phyloP scores from a whole-genome alignment of 1,284 basidiomycete species.

The Sphagnurus paluster region DNA sequence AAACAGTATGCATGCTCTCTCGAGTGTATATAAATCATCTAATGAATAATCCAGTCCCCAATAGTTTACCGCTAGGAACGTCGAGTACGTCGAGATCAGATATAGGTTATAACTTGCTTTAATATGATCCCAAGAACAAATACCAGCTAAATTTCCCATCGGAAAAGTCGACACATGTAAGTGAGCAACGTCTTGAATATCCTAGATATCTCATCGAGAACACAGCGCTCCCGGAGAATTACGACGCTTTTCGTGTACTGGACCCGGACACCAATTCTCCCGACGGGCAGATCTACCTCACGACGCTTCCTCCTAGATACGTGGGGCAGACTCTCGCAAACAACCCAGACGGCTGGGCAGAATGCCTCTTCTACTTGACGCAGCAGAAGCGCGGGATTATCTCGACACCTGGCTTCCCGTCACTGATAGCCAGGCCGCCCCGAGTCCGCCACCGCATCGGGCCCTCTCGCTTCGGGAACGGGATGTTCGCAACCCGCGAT shows the following conservation, averaged over 20 bases:
- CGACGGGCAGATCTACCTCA: not conserved
- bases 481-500: too few relatives aligned
- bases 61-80: too few relatives aligned
- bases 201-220: not conserved
- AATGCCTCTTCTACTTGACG: not conserved
- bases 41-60: too few relatives aligned
- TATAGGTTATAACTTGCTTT: too few relatives aligned
- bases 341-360: not conserved
- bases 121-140: too few relatives aligned
- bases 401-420: not conserved
- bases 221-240: not conserved
- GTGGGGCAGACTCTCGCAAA: not conserved
- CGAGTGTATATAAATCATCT: too few relatives aligned
- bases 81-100: too few relatives aligned
- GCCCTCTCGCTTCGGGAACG: not conserved
- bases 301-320: not conserved
- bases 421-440: not conserved
- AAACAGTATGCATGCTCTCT: too few relatives aligned
- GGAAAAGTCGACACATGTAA: conserved; percentile 1
- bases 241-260: not conserved
- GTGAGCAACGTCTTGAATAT: not conserved
- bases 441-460: not conserved
- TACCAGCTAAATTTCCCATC: too few relatives aligned
- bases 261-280: not conserved
- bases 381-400: not conserved